phyloP scores from a whole-genome alignment of 2,329 filamentous ascomycete species.

The Colletotrichum camelliae region DNA sequence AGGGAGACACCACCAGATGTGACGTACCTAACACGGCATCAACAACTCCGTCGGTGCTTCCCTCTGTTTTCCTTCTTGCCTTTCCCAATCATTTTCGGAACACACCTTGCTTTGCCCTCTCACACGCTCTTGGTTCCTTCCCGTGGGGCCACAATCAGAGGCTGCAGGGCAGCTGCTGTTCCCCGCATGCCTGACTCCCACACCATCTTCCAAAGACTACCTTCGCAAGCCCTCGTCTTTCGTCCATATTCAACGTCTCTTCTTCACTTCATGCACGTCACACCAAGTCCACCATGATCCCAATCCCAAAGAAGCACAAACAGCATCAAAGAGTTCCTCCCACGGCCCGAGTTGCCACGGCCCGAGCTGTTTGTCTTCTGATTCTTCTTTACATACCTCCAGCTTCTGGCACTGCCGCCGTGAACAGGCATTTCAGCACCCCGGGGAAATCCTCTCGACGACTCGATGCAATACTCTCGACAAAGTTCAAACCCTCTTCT shows the following conservation, averaged over 20 bases:
- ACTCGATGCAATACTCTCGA: neutral
- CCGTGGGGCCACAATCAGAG: neutral
- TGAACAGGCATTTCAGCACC: neutral
- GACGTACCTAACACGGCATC: no score
- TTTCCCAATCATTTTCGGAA: neutral
- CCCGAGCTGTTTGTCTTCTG: neutral
- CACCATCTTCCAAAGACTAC: neutral
- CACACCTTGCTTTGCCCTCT: neutral
- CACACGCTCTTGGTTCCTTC: neutral
- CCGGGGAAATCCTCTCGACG: neutral
- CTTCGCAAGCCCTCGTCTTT: neutral
- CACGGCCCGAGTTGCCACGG: neutral
- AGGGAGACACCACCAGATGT: no score
- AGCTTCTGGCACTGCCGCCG: neutral
- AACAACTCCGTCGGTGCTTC: neutral
- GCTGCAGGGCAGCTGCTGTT: neutral
- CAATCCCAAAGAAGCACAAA: neutral
- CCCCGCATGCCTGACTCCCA: neutral
- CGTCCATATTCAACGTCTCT: neutral
- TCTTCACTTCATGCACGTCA: neutral
- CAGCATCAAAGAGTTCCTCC: neutral
- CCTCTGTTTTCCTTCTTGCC: neutral
- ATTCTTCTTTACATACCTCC: neutral
- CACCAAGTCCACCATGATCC: neutral
- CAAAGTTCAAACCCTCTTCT: neutral